Conservation (phyloP, 495 filamentous ascomycete species). For the Aspergillus diversus region DNA sequence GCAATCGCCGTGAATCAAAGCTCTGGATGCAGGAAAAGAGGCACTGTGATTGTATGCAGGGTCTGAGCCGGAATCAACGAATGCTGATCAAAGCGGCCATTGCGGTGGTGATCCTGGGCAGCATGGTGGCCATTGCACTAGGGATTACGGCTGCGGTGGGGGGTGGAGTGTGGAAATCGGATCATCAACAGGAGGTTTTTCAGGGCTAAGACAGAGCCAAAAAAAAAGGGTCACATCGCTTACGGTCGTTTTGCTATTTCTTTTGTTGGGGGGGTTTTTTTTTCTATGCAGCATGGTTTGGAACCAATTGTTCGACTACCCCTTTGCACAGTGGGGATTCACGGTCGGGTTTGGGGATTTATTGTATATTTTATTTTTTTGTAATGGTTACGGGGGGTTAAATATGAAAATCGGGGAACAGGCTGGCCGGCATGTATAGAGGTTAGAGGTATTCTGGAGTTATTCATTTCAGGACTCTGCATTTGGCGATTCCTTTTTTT, state of each 20-base stretch:
- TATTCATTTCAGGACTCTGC: background rate
- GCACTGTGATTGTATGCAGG: slow-evolving; percentile 37
- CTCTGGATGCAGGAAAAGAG: slow-evolving; percentile 47
- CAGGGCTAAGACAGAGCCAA: slow-evolving; percentile 14
- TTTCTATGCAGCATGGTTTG: too few relatives aligned
- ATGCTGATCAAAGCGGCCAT: slow-evolving; percentile 56
- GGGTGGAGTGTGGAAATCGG: slow-evolving; percentile 57
- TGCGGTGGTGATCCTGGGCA: slow-evolving; percentile 59
- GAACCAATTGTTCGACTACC: too few relatives aligned
- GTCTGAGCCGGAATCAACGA: slow-evolving; percentile 53
- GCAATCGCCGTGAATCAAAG: slow-evolving; percentile 35
- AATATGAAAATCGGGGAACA: too few relatives aligned
- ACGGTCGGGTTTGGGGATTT: too few relatives aligned
- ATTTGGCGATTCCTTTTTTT: slow-evolving; percentile 8
- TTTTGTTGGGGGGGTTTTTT: too few relatives aligned
- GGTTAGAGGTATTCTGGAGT: too few relatives aligned
- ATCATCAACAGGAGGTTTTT: slow-evolving; percentile 32
- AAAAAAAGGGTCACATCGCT: too few relatives aligned
- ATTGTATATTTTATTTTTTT: background rate
- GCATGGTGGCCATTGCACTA: slow-evolving; percentile 63
- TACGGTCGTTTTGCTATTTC: too few relatives aligned
- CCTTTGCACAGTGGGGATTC: too few relatives aligned
- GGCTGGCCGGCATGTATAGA: too few relatives aligned
- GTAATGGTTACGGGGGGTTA: background rate
- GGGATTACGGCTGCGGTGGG: slow-evolving; percentile 65